These are phyloP conservation scores for Spizellomyces punctatus DNA, from an alignment of 192 early-diverging fungal species.

Conservation along the genomic window DNA sequence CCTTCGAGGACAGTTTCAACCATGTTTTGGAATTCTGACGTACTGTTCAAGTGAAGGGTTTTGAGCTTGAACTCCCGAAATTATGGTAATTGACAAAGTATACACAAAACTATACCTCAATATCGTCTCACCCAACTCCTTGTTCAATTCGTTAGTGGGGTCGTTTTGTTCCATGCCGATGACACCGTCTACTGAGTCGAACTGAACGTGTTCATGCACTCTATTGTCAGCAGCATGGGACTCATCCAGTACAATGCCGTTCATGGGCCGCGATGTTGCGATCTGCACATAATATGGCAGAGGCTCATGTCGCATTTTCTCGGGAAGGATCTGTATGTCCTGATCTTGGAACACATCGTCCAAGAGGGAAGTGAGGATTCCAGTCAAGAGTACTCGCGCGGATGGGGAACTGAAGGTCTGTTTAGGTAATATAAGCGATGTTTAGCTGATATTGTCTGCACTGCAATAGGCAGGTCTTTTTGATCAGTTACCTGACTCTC, in stretches of 20 bases:
- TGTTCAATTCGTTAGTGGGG: too few species aligned
- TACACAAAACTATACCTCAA: background rate
- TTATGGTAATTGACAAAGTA: too few species aligned
- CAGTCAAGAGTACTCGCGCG: background rate
- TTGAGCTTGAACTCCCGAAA: background rate
- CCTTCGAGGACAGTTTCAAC: constrained; percentile 53
- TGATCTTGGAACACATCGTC: constrained; percentile 47
- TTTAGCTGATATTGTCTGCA: background rate
- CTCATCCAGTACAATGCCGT: constrained; percentile 24
- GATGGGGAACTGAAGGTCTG: constrained; percentile 23
- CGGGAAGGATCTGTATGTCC: constrained; percentile 32
- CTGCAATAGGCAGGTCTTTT: background rate
- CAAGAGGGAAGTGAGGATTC: constrained; percentile 14
- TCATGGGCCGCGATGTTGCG: constrained; percentile 2
- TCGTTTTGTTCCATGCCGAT: too few species aligned
- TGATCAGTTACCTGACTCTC: background rate
- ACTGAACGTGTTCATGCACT: too few species aligned
- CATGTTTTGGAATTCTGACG: constrained; percentile 48
- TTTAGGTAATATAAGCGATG: background rate
- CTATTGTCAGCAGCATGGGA: background rate
- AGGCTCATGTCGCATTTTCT: constrained; percentile 21
- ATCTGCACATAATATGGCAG: constrained; percentile 46
- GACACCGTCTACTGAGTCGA: too few species aligned
- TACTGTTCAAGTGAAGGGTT: constrained; percentile 10
- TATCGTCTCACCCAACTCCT: background rate